Percentiles rank a stretch among this genome's conserved stretches.
These are phyloP conservation scores for Trichoderma gamsii DNA, from an alignment of 495 filamentous ascomycete species.

Conservation along the genomic window DNA sequence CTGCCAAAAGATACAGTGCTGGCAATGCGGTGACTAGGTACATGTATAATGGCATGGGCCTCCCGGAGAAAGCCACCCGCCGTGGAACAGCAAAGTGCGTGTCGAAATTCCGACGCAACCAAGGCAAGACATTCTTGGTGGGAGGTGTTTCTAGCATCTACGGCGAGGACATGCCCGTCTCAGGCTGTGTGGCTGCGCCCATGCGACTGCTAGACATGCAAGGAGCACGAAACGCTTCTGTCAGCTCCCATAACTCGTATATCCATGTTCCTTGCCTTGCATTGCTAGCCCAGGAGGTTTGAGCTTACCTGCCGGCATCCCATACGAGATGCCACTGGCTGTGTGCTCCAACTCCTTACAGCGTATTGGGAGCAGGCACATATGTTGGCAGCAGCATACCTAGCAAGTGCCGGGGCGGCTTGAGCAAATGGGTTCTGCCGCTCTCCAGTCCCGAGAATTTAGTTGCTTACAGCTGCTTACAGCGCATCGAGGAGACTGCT, in stretches of 20 bases:
- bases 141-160: neutral
- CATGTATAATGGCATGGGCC: neutral
- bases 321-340: neutral
- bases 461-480: too few relatives aligned
- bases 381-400: too few relatives aligned
- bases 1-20: too few relatives aligned
- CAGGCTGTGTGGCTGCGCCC: slow-evolving; percentile 8
- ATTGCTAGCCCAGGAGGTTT: neutral
- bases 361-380: too few relatives aligned
- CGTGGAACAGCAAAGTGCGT: neutral
- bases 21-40: too few relatives aligned
- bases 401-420: too few relatives aligned
- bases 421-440: too few relatives aligned
- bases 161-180: neutral
- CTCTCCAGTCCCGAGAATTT: too few relatives aligned
- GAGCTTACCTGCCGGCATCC: neutral
- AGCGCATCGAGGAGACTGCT: too few relatives aligned
- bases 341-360: too few relatives aligned
- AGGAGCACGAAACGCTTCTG: neutral
- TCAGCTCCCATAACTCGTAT: neutral
- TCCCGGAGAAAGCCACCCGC: neutral
- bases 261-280: neutral
- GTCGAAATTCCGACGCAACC: neutral
- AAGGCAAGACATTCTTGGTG: neutral
- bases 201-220: neutral